These are phyloP conservation scores for Dioscorea dumetorum DNA, from an alignment of 106 monocot species.

Conservation along the genomic window DNA sequence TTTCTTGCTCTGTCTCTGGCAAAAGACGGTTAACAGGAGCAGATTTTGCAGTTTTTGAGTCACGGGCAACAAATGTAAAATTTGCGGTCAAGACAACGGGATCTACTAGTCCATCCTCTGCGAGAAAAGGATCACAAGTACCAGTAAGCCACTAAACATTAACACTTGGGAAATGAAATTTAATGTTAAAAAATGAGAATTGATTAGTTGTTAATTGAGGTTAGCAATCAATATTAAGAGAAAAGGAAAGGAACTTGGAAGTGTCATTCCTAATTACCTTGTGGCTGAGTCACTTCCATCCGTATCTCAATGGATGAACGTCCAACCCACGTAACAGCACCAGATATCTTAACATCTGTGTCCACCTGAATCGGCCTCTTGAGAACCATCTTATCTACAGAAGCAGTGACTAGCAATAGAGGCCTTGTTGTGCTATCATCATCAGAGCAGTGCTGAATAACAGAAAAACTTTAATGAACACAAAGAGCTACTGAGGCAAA, in stretches of 20 bases:
- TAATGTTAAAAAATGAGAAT: too few relatives aligned
- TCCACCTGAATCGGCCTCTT: conserved; percentile 87
- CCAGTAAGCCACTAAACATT: neutral
- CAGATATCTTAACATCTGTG: conserved; percentile 72
- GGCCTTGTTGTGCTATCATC: conserved; percentile 96
- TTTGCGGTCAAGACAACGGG: conserved; percentile 68
- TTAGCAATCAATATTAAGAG: neutral
- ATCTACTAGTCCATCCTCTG: conserved; percentile 38
- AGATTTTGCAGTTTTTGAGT: conserved; percentile 84
- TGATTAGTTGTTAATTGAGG: too few relatives aligned
- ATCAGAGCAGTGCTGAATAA: conserved; percentile 77
- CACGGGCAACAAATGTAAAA: conserved; percentile 96
- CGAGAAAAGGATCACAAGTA: neutral
- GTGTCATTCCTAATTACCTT: conserved; percentile 30
- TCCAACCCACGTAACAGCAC: conserved; percentile 92
- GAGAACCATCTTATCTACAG: conserved; percentile 88
- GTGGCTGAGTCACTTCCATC: conserved; percentile 79
- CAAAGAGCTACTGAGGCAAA: neutral
- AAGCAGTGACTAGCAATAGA: conserved; percentile 83
- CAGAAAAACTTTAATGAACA: neutral
- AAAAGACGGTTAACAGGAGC: conserved; percentile 83
- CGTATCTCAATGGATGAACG: conserved; percentile 91
- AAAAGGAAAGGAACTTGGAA: neutral
- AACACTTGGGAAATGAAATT: neutral
- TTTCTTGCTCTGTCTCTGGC: conserved; percentile 78